Conservation (phyloP, 495 filamentous ascomycete genomes). For the Cudoniella acicularis region DNA sequence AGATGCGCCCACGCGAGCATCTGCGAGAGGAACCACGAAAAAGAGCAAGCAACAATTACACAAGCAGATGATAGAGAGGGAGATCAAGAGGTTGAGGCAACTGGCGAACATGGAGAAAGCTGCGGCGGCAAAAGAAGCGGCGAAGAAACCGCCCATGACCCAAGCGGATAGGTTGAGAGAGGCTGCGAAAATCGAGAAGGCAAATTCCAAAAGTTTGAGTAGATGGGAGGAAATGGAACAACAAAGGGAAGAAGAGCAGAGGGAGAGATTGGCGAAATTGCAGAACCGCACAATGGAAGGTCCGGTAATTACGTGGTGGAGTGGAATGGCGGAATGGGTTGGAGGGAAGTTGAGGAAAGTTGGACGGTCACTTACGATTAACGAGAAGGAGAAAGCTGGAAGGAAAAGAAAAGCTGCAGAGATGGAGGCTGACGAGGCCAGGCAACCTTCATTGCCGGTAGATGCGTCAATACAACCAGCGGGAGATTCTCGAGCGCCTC, state of each 20-base stretch:
- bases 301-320: constrained; percentile 90
- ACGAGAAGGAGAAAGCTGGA: constrained; percentile 47
- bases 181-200: constrained; percentile 75
- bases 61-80: constrained; percentile 76
- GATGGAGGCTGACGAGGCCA: constrained; percentile 11
- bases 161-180: constrained; percentile 84
- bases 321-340: constrained; percentile 73
- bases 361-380: constrained; percentile 59
- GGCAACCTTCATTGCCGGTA: neutral
- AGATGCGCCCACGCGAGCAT: constrained; percentile 77
- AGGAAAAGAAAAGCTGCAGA: constrained; percentile 42
- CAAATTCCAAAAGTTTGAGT: constrained; percentile 87
- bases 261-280: constrained; percentile 75
- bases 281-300: constrained; percentile 83
- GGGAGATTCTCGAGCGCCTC: neutral
- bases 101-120: constrained; percentile 85
- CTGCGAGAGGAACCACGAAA: constrained; percentile 77
- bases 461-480: neutral
- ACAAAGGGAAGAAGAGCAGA: constrained; percentile 74
- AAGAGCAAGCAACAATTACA: constrained; percentile 80
- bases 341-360: constrained; percentile 74
- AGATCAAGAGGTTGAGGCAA: constrained; percentile 72
- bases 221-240: constrained; percentile 92
- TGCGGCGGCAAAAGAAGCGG: constrained; percentile 69
- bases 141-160: constrained; percentile 76